Percentiles rank a stretch among this genome's conserved stretches.
phyloP scores from a whole-genome alignment of 164 flowering plant species.

The Vitis rotundifolia region DNA sequence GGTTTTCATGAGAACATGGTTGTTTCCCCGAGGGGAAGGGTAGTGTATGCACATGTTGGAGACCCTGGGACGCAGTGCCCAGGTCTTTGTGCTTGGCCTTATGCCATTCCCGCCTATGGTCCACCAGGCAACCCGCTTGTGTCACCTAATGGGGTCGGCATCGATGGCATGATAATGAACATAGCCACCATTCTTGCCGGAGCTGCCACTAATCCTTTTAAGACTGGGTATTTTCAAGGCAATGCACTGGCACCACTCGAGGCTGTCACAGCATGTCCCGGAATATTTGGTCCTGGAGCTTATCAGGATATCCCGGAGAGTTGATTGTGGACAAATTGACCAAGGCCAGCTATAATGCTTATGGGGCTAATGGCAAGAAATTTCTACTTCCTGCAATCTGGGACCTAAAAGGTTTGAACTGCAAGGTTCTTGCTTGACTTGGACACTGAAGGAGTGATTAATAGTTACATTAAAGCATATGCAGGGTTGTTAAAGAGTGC shows the following conservation, averaged over 20 bases:
- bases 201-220: constrained; percentile 42
- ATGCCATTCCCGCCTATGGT: constrained; percentile 27
- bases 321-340: constrained; percentile 22
- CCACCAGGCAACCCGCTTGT: constrained; percentile 34
- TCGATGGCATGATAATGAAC: constrained; percentile 41
- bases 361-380: constrained; percentile 22
- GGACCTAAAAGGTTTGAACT: constrained; percentile 28
- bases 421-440: constrained; percentile 21
- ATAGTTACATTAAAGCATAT: too few relatives aligned
- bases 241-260: constrained; percentile 33
- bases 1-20: constrained; percentile 26
- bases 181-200: constrained; percentile 43
- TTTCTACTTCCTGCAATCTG: constrained; percentile 47
- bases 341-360: constrained; percentile 35
- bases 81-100: constrained; percentile 47
- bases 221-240: constrained; percentile 39
- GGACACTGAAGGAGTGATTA: too few relatives aligned
- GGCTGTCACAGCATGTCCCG: constrained; percentile 42
- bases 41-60: constrained; percentile 35
- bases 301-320: constrained; percentile 42
- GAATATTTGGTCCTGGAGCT: constrained; percentile 36
- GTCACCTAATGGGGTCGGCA: constrained; percentile 37
- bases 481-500: too few relatives aligned
- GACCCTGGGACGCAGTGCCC: constrained; percentile 37
- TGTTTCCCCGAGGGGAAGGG: constrained; percentile 5